Evolutionary conservation across 169 alveolate species (phyloP).

Genomic region (Plasmodium gallinaceum): DNA sequence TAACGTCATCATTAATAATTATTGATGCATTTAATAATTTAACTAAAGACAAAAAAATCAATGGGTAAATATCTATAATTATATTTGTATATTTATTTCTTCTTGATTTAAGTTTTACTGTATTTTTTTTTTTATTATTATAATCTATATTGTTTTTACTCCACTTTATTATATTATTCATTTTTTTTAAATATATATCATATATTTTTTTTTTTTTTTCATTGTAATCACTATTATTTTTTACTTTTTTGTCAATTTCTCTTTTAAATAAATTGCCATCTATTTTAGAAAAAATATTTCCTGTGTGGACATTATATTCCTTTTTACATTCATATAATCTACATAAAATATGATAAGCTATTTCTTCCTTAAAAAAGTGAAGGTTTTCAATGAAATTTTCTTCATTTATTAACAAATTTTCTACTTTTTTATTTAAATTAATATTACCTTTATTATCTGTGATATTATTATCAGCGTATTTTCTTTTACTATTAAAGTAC

Average conservation of each 20-base stretch:
- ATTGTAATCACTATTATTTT: background rate
- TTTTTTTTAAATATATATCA: slow-evolving; percentile 4
- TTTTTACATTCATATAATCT: slow-evolving; percentile 6
- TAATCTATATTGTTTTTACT: slow-evolving; percentile 51
- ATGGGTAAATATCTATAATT: slow-evolving; percentile 58
- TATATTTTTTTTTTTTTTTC: slow-evolving; percentile 5
- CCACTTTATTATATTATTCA: slow-evolving; percentile 38
- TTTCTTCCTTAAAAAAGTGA: slow-evolving; percentile 27
- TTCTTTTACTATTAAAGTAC: background rate
- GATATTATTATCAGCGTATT: background rate
- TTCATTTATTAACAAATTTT: slow-evolving; percentile 8
- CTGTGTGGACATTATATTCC: background rate
- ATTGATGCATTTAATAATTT: slow-evolving; percentile 38
- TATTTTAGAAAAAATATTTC: slow-evolving; percentile 11
- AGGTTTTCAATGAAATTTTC: slow-evolving; percentile 10
- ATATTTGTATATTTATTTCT: slow-evolving; percentile 75
- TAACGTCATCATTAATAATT: slow-evolving; percentile 35
- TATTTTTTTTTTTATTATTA: slow-evolving; percentile 51
- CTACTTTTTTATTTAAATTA: background rate
- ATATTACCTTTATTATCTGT: background rate
- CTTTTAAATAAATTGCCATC: slow-evolving; percentile 20
- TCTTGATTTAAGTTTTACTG: slow-evolving; percentile 21
- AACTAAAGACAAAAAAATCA: slow-evolving; percentile 42
- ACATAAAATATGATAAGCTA: slow-evolving; percentile 26
- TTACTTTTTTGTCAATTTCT: background rate